Base-by-base conservation (phyloP, 2,329 filamentous ascomycete genomes). In the Laburnicola sp. region DNA sequence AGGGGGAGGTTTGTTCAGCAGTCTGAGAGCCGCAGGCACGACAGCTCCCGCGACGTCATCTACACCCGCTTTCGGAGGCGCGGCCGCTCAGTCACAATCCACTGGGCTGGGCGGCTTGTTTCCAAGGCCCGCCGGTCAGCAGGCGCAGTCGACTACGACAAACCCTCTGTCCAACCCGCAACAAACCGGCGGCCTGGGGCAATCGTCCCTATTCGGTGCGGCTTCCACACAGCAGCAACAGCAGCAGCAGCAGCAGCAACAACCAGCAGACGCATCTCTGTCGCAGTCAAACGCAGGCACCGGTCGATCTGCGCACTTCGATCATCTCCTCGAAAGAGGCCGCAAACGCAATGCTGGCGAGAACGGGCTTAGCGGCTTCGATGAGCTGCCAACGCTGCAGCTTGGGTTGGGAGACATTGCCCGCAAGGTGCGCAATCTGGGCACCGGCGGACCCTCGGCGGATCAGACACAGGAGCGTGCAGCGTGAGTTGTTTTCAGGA, bases 371-470 rank as follows among this genome's bases (percentile, higher is more conserved):
- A 73, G 64, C 49, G 75, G 74, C 48, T 84, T 88, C 66, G 87
- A 88, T 60, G 90, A 97, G 53, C 81, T 99, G 39, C 93, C 94
- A 5, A 89, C 86, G 66, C 81, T 99, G 58, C 92, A 97, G 74
- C 83, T 99, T 47, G 93, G 94, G 22, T 81, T 99, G 28, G 89
- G 91, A 51, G 94, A 99, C 75, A 87, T 99, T 64, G 81, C 84
- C 51, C 79, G 84, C 59, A 85, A 81, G 80, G 94, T 80, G 76
- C 90, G 82, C 79, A 92, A 80, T 60, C 80, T 99, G 60, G 87
- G 86, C 65, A 86, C 87, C 71, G 85, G 95, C 23, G 85, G 87
- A 36, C 83, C 87, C 22, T 80, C 79, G 9, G 59, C 82, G 71
- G 76, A 79, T 48, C 74, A 77, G 47, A 74, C 69, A 9, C 73